These are phyloP conservation scores for Leersia perrieri DNA, from an alignment of 176 grass and related monocot species.

Conservation along the genomic window DNA sequence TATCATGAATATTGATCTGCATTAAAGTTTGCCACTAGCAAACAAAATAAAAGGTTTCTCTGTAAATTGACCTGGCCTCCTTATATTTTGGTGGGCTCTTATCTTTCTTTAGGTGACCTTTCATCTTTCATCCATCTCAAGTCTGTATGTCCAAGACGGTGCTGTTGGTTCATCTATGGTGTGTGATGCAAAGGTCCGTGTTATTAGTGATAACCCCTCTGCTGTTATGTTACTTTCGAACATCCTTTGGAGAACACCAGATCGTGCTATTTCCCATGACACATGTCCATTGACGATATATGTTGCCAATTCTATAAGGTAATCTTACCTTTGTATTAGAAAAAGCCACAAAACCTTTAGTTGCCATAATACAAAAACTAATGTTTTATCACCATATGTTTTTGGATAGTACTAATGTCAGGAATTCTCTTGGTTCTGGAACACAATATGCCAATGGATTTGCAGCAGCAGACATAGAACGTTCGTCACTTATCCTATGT, in stretches of 20 bases:
- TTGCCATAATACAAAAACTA: background rate
- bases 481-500: slow-evolving; percentile 73
- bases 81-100: background rate
- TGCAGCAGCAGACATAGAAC: slow-evolving; percentile 70
- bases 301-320: slow-evolving; percentile 91
- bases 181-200: slow-evolving; percentile 84
- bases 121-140: slow-evolving; percentile 77
- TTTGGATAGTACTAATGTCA: slow-evolving; percentile 63
- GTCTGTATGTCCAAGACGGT: slow-evolving; percentile 78
- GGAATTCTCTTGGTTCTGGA: slow-evolving; percentile 54
- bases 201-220: slow-evolving; percentile 80
- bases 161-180: slow-evolving; percentile 62
- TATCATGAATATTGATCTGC: background rate
- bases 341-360: background rate
- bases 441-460: slow-evolving; percentile 61
- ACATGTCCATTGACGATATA: slow-evolving; percentile 84
- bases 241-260: slow-evolving; percentile 65
- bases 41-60: background rate
- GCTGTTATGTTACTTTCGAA: slow-evolving; percentile 55
- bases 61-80: background rate
- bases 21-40: background rate
- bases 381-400: slow-evolving; percentile 13
- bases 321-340: slow-evolving; percentile 17
- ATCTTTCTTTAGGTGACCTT: slow-evolving; percentile 62
- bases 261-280: slow-evolving; percentile 84